phyloP scores from a whole-genome alignment of 2,329 filamentous ascomycete genomes.

The Thyridium curvatum region DNA sequence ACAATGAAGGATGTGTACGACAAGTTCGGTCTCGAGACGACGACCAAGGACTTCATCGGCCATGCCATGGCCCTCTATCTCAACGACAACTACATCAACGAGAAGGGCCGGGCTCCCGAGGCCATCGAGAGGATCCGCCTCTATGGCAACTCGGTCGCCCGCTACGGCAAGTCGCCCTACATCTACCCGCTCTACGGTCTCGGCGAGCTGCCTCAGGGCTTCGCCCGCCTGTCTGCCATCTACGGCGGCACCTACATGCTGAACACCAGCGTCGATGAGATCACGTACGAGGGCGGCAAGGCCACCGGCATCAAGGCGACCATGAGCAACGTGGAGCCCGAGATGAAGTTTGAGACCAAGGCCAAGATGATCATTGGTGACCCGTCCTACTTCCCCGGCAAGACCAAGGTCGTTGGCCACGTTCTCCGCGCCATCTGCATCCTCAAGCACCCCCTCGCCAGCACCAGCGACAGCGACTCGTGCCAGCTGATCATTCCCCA shows the following conservation, averaged over 20 bases:
- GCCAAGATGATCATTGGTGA: conserved; percentile 94
- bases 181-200: conserved; percentile 98
- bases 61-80: conserved; percentile 97
- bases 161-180: conserved; percentile 97
- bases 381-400: conserved; percentile 91
- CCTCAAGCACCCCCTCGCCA: conserved; percentile 87
- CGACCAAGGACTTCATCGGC: conserved; percentile 91
- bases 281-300: conserved; percentile 78
- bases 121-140: conserved; percentile 87
- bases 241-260: conserved; percentile 99
- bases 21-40: conserved; percentile 87
- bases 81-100: conserved; percentile 78
- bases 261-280: conserved; percentile 88
- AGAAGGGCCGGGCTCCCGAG: conserved; percentile 69
- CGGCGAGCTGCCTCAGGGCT: conserved; percentile 94
- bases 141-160: conserved; percentile 95
- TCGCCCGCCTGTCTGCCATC: conserved; percentile 94
- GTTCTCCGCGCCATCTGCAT: conserved; percentile 96
- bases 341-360: conserved; percentile 95
- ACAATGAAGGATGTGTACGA: conserved; percentile 99
- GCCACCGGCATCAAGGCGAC: conserved; percentile 96
- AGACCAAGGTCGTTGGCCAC: conserved; percentile 82
- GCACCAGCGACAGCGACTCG: conserved; percentile 84
- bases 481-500: conserved; percentile 96
- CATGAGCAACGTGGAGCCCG: conserved; percentile 76